Conservation (phyloP, 1,139 yeast species). For the Schizosaccharomyces versatilis region DNA sequence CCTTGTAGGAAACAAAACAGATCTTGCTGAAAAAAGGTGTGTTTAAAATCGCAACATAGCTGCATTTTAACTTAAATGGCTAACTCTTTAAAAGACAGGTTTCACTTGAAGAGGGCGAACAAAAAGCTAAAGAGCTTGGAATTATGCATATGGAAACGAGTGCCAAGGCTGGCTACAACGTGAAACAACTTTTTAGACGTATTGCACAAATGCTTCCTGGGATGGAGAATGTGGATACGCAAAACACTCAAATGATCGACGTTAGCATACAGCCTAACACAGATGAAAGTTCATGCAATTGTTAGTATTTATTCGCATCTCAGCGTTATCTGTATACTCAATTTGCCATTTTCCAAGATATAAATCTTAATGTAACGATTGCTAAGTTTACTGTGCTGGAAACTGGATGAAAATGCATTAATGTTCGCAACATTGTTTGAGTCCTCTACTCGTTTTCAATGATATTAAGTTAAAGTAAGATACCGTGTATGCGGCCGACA, state of each 20-base stretch:
- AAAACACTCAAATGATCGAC: constrained; percentile 27
- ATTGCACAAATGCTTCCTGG: constrained; percentile 85
- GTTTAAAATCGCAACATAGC: neutral
- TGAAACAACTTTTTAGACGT: constrained; percentile 66
- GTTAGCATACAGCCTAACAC: constrained; percentile 26
- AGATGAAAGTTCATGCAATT: constrained; percentile 4
- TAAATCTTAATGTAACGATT: too few species aligned
- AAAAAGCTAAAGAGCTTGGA: constrained; percentile 53
- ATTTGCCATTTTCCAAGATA: too few species aligned
- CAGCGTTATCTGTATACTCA: neutral
- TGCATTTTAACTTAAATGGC: neutral
- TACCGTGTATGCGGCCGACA: too few species aligned
- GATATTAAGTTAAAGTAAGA: too few species aligned
- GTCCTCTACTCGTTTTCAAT: too few species aligned
- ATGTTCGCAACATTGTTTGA: too few species aligned
- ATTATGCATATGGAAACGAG: constrained; percentile 80
- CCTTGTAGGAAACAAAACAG: constrained; percentile 65
- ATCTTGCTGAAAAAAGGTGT: constrained; percentile 32
- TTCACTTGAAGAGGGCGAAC: constrained; percentile 57
- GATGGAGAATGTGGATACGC: constrained; percentile 26
- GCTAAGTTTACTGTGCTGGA: too few species aligned
- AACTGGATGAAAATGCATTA: too few species aligned
- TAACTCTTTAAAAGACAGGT: constrained; percentile 31
- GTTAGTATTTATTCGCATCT: constrained; percentile 1
- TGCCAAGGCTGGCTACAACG: constrained; percentile 86